Percentiles rank a stretch among this genome's conserved stretches.
Evolutionary conservation across 805 yeast genomes (phyloP).

Genomic region (Candida michaelii): DNA sequence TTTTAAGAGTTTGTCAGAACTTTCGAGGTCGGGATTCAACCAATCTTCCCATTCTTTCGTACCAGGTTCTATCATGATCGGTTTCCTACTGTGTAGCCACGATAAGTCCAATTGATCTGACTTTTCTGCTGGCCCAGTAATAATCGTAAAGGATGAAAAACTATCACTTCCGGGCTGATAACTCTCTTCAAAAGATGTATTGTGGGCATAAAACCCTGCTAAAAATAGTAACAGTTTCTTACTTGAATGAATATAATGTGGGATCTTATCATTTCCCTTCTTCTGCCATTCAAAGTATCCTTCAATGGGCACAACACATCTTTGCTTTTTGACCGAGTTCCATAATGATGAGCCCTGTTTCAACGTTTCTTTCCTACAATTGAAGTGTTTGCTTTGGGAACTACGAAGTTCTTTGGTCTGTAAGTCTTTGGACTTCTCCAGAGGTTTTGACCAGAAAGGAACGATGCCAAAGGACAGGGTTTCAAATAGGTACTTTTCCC

Average conservation of each 20-base stretch:
- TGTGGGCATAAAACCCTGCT: conserved; percentile 51
- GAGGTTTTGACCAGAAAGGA: conserved; percentile 63
- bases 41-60: conserved; percentile 60
- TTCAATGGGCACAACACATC: conserved; percentile 77
- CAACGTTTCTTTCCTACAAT: conserved; percentile 70
- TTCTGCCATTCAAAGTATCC: conserved; percentile 87
- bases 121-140: conserved; percentile 64
- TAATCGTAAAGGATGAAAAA: conserved; percentile 58
- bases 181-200: conserved; percentile 24
- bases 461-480: conserved; percentile 81
- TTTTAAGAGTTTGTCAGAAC: conserved; percentile 41
- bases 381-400: conserved; percentile 56
- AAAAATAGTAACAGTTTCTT: conserved; percentile 57
- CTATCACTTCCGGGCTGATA: conserved; percentile 20
- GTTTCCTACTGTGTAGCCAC: conserved; percentile 81
- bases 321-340: conserved; percentile 47
- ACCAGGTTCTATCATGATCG: conserved; percentile 63
- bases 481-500: conserved; percentile 29
- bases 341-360: conserved; percentile 51
- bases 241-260: conserved; percentile 62
- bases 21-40: conserved; percentile 48
- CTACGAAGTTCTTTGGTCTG: conserved; percentile 33
- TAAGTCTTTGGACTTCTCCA: conserved; percentile 18
- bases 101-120: conserved; percentile 48
- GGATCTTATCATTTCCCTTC: conserved; percentile 46